Evolutionary conservation across 2,329 filamentous ascomycete genomes (phyloP), one percentile per base, ranked within the genome.

Genomic region (Helicocarpus griseus): DNA sequence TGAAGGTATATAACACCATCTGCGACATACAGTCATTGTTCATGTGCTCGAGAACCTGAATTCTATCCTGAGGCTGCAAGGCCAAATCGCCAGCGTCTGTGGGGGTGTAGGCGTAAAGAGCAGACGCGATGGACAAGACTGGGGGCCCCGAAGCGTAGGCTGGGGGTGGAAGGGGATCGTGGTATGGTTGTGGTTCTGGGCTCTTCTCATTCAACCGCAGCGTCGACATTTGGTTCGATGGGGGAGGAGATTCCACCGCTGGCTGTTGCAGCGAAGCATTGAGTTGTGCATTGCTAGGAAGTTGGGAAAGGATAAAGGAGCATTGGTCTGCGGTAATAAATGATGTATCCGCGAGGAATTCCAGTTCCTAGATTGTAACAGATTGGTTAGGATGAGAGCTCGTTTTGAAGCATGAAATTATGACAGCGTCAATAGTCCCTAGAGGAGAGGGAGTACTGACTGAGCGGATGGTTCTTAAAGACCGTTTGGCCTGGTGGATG

Each of bases 41-140:
- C 85, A 95, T 93, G 74, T 95, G 90, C 71, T 95, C 88, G 58
- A 82, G 80, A 21, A 97, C 86, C 53, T 81, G 79, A 60, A 97
- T 77, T 57, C 78, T 77, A 72, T 97, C 91, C 64, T 90, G 85
- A 55, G 85, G 83, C 64, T 88, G 81, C 54, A 97, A 81, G 2
- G 80, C 81, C 56, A 95, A 77, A 66, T 97, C 91, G 54, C 89
- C 88, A 3, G 83, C 78, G 65, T 95, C 90, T 38, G 85, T 77
- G 7, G 85, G 87, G 31, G 77, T 78, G 74, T 96, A 97, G 56
- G 80, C 79, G 74, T 95, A 97, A 46, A 95, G 77, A 5, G 90
- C 90, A 22, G 82, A 82, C 24, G 89, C 89, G 59, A 86, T 77
- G 51, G 82, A 82, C 54, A 95, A 75, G 40, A 87, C 68, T 1